Conservation (phyloP, 2,329 filamentous ascomycete genomes). For the Colletotrichum cuscutae region DNA sequence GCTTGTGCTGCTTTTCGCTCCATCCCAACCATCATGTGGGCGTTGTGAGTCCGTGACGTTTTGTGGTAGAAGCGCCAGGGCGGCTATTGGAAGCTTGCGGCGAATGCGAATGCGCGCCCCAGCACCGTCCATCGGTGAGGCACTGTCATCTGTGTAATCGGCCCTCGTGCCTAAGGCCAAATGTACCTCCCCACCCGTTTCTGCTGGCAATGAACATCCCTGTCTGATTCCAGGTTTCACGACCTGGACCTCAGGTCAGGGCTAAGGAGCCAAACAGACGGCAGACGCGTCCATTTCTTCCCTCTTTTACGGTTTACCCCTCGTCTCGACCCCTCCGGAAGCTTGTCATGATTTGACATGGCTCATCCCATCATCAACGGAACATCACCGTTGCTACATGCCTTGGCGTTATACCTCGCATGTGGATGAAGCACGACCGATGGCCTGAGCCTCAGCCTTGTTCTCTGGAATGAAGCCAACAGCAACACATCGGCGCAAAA, state of each 20-base stretch:
- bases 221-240: neutral
- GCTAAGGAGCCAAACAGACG: neutral
- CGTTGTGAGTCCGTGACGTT: neutral
- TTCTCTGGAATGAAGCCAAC: neutral
- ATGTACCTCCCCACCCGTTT: neutral
- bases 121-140: neutral
- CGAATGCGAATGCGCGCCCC: neutral
- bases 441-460: neutral
- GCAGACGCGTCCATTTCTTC: neutral
- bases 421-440: neutral
- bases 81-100: neutral
- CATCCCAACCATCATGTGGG: neutral
- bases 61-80: neutral
- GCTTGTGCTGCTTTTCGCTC: too few species aligned
- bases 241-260: neutral
- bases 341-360: slow-evolving; percentile 10
- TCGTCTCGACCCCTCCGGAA: neutral
- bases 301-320: neutral
- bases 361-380: slow-evolving; percentile 7
- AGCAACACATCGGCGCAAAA: neutral
- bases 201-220: neutral
- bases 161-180: neutral
- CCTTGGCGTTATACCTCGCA: neutral
- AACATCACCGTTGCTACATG: neutral
- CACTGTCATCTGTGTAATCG: too few species aligned